Conservation (phyloP, 2,329 filamentous ascomycete species). For the Beauveria caledonica region DNA sequence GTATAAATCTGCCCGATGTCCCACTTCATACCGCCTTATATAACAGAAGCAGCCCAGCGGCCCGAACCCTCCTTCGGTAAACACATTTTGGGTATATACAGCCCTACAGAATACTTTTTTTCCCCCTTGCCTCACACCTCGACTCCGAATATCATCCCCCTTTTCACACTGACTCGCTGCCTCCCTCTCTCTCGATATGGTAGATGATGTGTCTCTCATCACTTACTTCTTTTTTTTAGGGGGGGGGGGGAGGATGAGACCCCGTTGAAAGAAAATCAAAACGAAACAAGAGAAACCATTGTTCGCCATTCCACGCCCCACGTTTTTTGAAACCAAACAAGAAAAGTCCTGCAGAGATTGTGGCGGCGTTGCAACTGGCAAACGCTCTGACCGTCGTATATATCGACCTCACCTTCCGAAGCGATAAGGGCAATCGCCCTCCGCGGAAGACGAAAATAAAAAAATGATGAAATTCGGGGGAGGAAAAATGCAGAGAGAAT, state of each 20-base stretch:
- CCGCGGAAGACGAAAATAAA: neutral
- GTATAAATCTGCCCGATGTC: neutral
- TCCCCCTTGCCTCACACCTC: neutral
- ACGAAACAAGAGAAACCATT: neutral
- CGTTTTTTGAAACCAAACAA: neutral
- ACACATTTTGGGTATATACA: conserved; percentile 9
- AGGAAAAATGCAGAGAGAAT: neutral
- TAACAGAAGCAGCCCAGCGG: neutral
- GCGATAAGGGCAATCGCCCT: neutral
- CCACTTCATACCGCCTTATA: neutral
- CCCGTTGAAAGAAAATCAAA: neutral
- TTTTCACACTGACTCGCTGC: neutral
- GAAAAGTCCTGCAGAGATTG: conserved; percentile 1
- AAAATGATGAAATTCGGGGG: neutral
- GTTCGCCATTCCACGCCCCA: conserved; percentile 1
- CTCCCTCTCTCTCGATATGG: neutral
- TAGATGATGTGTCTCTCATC: neutral
- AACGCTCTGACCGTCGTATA: neutral
- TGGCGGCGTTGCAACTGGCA: conserved; percentile 6
- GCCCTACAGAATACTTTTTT: neutral
- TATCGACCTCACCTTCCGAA: neutral
- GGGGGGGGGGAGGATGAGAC: neutral
- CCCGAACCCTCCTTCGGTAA: neutral
- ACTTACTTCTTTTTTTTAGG: neutral
- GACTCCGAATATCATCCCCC: neutral